These are phyloP conservation scores for Elsinoe arachidis DNA, from an alignment of 2,329 filamentous ascomycete genomes.

Conservation along the genomic window DNA sequence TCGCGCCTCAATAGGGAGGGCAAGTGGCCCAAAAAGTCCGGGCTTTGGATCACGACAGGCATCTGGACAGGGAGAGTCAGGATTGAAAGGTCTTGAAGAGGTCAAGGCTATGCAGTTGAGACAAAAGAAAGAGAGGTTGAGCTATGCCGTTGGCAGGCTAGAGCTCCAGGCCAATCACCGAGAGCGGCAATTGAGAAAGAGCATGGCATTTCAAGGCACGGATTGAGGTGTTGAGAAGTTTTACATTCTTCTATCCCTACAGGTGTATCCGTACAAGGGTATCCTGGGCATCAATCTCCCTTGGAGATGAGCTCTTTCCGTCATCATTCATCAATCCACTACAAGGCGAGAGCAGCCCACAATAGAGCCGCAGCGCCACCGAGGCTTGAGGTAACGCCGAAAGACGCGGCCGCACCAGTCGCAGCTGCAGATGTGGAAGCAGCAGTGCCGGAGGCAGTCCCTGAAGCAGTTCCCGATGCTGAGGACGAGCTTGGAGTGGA, in stretches of 20 bases:
- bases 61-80: constrained; percentile 22
- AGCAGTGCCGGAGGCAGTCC: no score
- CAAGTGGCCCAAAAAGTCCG: constrained; percentile 8
- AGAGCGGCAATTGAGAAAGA: constrained; percentile 63
- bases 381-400: no score
- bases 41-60: constrained; percentile 14
- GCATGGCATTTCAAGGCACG: constrained; percentile 44
- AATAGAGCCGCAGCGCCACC: no score
- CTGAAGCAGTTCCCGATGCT: no score
- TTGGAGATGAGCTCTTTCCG: no score
- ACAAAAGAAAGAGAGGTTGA: constrained; percentile 75
- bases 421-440: no score
- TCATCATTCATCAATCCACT: no score
- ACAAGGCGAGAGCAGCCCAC: no score
- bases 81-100: constrained; percentile 41
- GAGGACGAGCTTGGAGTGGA: neutral
- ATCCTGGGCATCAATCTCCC: neutral
- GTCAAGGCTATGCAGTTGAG: constrained; percentile 57
- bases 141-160: constrained; percentile 77
- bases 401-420: no score
- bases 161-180: constrained; percentile 77
- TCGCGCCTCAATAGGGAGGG: constrained; percentile 18
- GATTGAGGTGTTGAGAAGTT: neutral
- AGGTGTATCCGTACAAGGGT: neutral
- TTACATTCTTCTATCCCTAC: no score